Percentiles rank a stretch among this genome's conserved stretches.
Evolutionary conservation across 306 rosid genomes (phyloP).

Genomic region (Prunus padus): DNA sequence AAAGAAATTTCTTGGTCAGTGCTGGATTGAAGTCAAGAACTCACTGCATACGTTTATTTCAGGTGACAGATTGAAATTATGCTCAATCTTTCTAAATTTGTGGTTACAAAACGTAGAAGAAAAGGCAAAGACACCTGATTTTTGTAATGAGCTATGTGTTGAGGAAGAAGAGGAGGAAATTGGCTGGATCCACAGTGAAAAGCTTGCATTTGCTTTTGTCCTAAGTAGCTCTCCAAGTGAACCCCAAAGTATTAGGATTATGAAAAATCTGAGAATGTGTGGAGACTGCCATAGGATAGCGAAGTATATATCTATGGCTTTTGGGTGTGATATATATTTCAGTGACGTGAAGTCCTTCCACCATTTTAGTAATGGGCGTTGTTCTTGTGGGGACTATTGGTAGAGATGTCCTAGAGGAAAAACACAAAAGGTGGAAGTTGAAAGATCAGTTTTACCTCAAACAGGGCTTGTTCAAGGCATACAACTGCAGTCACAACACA

Average conservation of each 20-base stretch:
- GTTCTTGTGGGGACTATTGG: slow-evolving; percentile 96
- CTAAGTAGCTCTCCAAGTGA: slow-evolving; percentile 45
- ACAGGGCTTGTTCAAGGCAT: not conserved
- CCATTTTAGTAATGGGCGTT: slow-evolving; percentile 73
- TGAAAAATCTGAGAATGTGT: slow-evolving; percentile 79
- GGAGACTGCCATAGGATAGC: slow-evolving; percentile 78
- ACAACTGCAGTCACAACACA: not conserved
- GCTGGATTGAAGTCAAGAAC: slow-evolving; percentile 75
- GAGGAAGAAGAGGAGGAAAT: slow-evolving; percentile 78
- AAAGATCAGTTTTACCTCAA: slow-evolving; percentile 1
- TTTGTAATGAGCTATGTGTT: slow-evolving; percentile 44
- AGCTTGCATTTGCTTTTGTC: slow-evolving; percentile 74
- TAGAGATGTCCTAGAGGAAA: slow-evolving; percentile 20
- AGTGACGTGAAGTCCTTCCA: slow-evolving; percentile 68
- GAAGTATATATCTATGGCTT: slow-evolving; percentile 63
- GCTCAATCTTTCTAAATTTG: slow-evolving; percentile 41
- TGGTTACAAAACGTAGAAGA: slow-evolving; percentile 54
- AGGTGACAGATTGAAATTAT: slow-evolving; percentile 48
- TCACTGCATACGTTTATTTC: slow-evolving; percentile 55
- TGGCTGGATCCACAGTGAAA: slow-evolving; percentile 68
- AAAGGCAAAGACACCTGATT: slow-evolving; percentile 43
- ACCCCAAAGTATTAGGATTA: slow-evolving; percentile 54
- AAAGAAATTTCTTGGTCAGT: slow-evolving; percentile 52
- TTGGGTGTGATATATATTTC: slow-evolving; percentile 72
- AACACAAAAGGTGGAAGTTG: not conserved